These are phyloP conservation scores for Pseudogymnoascus sp. DNA, from an alignment of 2,329 filamentous ascomycete genomes.

Conservation along the genomic window DNA sequence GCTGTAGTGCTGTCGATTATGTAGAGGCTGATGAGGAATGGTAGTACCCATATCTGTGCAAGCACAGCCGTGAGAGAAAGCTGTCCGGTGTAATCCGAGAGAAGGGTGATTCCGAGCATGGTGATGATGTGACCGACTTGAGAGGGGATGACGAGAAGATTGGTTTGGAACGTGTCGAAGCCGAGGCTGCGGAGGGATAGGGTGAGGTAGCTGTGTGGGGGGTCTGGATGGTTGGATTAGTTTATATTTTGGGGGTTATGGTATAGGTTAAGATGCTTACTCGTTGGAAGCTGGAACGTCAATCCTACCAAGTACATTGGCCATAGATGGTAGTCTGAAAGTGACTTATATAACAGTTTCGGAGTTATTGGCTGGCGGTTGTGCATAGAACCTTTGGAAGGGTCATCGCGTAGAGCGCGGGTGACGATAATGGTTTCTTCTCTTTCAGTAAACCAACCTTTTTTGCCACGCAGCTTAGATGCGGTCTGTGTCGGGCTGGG, in stretches of 20 bases:
- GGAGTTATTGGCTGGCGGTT: constrained; percentile 45
- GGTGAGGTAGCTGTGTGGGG: constrained; percentile 51
- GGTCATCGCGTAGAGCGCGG: constrained; percentile 46
- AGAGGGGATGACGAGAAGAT: constrained; percentile 56
- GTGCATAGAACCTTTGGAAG: constrained; percentile 43
- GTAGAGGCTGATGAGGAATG: constrained; percentile 49
- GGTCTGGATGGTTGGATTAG: constrained; percentile 20
- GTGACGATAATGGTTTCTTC: constrained; percentile 60
- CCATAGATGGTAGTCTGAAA: constrained; percentile 50
- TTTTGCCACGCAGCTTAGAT: constrained; percentile 51
- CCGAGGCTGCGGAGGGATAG: constrained; percentile 51
- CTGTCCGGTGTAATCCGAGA: constrained; percentile 42
- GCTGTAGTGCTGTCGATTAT: neutral
- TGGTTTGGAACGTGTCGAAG: constrained; percentile 56
- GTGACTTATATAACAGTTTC: constrained; percentile 39
- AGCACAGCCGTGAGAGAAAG: constrained; percentile 44
- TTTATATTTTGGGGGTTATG: neutral
- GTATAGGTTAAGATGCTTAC: neutral
- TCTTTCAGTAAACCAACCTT: constrained; percentile 56
- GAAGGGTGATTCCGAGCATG: constrained; percentile 31
- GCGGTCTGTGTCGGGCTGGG: constrained; percentile 28
- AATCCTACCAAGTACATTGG: constrained; percentile 40
- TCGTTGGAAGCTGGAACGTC: constrained; percentile 46
- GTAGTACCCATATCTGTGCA: constrained; percentile 54
- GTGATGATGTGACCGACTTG: constrained; percentile 43